Percentiles rank a stretch among this genome's conserved stretches.
Evolutionary conservation across 2,329 filamentous ascomycete genomes (phyloP).

Genomic region (Nannizzia gypsea): DNA sequence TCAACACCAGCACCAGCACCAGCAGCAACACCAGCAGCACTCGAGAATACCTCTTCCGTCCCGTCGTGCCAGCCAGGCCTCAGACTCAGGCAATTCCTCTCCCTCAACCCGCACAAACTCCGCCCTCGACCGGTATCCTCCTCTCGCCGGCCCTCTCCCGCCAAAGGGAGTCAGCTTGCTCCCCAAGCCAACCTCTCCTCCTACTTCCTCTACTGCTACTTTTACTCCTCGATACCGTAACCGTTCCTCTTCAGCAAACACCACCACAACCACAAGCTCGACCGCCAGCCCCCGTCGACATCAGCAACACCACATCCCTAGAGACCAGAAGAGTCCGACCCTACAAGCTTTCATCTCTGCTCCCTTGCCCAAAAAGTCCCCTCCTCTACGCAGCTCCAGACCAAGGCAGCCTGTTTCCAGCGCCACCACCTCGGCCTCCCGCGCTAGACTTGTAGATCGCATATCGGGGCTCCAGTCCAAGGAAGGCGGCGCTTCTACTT

Average conservation of each 20-base stretch:
- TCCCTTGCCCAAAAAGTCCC: slow-evolving; percentile 61
- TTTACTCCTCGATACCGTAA: background rate
- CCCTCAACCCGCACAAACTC: slow-evolving; percentile 26
- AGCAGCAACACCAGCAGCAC: slow-evolving; percentile 18
- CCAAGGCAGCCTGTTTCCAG: slow-evolving; percentile 68
- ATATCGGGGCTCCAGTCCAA: slow-evolving; percentile 35
- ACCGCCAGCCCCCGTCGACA: background rate
- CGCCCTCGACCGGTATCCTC: slow-evolving; percentile 20
- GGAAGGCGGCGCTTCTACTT: slow-evolving; percentile 23
- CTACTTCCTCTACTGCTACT: slow-evolving; percentile 10
- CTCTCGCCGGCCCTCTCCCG: slow-evolving; percentile 23
- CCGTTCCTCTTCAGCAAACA: slow-evolving; percentile 6
- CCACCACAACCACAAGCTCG: slow-evolving; percentile 6
- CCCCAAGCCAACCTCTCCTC: slow-evolving; percentile 27
- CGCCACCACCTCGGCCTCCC: slow-evolving; percentile 59
- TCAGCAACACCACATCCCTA: slow-evolving; percentile 17
- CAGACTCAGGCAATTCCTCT: slow-evolving; percentile 31
- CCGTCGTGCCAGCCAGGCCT: slow-evolving; percentile 29
- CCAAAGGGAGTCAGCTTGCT: slow-evolving; percentile 32
- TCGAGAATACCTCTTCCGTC: slow-evolving; percentile 38
- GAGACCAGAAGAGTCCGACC: slow-evolving; percentile 43
- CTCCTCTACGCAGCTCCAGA: slow-evolving; percentile 64
- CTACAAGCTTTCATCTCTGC: slow-evolving; percentile 64
- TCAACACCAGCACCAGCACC: background rate
- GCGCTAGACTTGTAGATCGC: slow-evolving; percentile 52